Base-by-base conservation (phyloP, 768 basidiomycete genomes). In the Termitomyces bulborhizus region DNA sequence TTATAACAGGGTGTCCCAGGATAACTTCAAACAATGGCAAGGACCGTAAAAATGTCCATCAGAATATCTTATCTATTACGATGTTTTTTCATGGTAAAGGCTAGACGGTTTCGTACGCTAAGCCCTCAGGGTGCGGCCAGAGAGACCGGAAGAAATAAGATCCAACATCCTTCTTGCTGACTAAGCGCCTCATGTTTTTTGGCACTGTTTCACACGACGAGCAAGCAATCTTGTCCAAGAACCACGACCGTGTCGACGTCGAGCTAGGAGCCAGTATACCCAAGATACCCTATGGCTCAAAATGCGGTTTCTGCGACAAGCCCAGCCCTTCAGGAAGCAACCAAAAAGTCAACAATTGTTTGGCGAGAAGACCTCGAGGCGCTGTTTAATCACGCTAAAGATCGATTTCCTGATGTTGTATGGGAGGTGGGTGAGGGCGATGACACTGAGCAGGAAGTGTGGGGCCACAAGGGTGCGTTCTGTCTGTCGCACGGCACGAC, bases 331-430 rank as follows among this genome's bases (percentile, higher is more conserved):
- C 78, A 81, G 54, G 84, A 90, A 64, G 85, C 88, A 7, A 82
- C 83, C 27, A 74, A 76, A 58, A 74, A 78, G 55, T 91, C 90
- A 1, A 91, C 88, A 0, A 64, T 72, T 4, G 70, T 74, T 16
- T 98, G 95, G 95, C 87, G 91, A 63, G 67, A 69, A n/a, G 86
- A 98, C 72, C 79, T 98, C 4, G 79, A 83, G 55, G 64, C 76
- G 6, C 80, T 98, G 40, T 95, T 93, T 69, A 78, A 79, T 60
- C 77, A 85, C 51, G 88, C 93, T n/a, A 89, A 89, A 69, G 90
- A 95, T 58, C 79, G 92, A 54, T 98, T 94, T 65, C 88, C 90
- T n/a, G 96, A 98, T 72, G 93, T 98, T 49, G 84, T 92, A n/a
- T 98, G 96, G 95, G 84, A 86, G 67, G 76, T 86, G 18, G 67